Base-by-base conservation (phyloP, 1,284 basidiomycete genomes). In the Bondarzewia mesenterica region DNA sequence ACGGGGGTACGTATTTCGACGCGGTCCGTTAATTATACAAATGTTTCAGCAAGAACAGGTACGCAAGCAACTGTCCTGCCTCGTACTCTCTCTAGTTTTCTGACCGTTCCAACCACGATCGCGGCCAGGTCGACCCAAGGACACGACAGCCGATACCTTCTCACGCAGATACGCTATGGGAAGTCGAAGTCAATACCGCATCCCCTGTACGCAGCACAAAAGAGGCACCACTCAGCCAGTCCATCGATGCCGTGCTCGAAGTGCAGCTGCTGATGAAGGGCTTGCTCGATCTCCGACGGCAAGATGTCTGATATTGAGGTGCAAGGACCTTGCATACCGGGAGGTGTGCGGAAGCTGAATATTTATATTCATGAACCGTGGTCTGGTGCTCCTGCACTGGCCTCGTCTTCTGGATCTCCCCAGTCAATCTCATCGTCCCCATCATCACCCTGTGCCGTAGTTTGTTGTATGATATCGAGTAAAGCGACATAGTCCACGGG, bases 31-130 rank as follows among this genome's bases (percentile, higher is more conserved):
- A 18, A 68, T 84, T 14, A 85, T 89, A 47, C 77, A 85, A 54
- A 86, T 89, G 80, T 87, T 85, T 61, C 85, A 89, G 61, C 84
- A 88, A 62, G 87, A 89, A 64, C 80, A 84, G 64, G 85, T 81
- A 61, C 50, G 59, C 35, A 7, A n/a, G 36, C 20, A 29, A 12
- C 10, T 3, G 27, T 16, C 16, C 60, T 21, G 43, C 22, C 44
- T 18, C 23, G 16, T 21, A 16, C 21, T 26, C 14, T 12, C 20
- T 37, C 49, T 39, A 8, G 47, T 39, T 7, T 32, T 27, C 18
- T 51, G 48, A 37, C 26, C 35, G 8, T 48, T 15, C 35, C 41
- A 32, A 32, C 10, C 5, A 32, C 5, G 29, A 32, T 32, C 29
- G n/a, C n/a, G 10, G 21, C 25, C 50, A 84, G 85, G 75, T 83